These are phyloP conservation scores for Coniferiporia sulphurascens DNA, from an alignment of 1,284 basidiomycete genomes.

Conservation along the genomic window DNA sequence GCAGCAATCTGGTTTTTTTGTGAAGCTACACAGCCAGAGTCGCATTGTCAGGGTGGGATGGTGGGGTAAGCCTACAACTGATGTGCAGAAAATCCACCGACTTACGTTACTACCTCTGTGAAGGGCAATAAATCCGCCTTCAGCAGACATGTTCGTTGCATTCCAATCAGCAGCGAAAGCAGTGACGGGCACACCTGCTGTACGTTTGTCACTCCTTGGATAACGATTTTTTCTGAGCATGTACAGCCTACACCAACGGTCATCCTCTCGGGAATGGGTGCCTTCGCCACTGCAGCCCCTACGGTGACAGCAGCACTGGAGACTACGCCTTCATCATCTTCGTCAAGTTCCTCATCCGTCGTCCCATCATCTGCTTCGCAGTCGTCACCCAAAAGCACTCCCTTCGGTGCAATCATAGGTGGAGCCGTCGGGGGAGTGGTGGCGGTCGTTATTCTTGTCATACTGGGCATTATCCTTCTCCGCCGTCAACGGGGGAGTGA, in stretches of 20 bases:
- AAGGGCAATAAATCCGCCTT: slow-evolving; percentile 15
- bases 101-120: not conserved
- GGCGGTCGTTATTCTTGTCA: not conserved
- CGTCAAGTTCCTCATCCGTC: not conserved
- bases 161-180: slow-evolving; percentile 13
- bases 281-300: slow-evolving; percentile 9
- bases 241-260: slow-evolving; percentile 9
- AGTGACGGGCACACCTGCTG: slow-evolving; percentile 8
- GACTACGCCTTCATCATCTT: not conserved
- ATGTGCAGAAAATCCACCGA: not conserved
- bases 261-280: slow-evolving; percentile 11
- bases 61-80: slow-evolving; percentile 16
- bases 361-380: not conserved
- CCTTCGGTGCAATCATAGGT: slow-evolving; percentile 3
- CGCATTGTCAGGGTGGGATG: slow-evolving; percentile 19
- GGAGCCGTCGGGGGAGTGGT: slow-evolving; percentile 5
- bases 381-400: not conserved
- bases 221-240: not conserved
- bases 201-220: not conserved
- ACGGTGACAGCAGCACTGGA: not conserved
- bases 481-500: not conserved
- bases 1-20: slow-evolving; percentile 20
- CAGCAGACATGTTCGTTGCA: not conserved
- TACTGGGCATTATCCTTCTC: not conserved
- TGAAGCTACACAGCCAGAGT: slow-evolving; percentile 12